A percentile compares a stretch with the other conserved stretches of the same genome.
These are phyloP conservation scores for Termitomyces sp. DNA, from an alignment of 768 basidiomycete species.

Conservation along the genomic window DNA sequence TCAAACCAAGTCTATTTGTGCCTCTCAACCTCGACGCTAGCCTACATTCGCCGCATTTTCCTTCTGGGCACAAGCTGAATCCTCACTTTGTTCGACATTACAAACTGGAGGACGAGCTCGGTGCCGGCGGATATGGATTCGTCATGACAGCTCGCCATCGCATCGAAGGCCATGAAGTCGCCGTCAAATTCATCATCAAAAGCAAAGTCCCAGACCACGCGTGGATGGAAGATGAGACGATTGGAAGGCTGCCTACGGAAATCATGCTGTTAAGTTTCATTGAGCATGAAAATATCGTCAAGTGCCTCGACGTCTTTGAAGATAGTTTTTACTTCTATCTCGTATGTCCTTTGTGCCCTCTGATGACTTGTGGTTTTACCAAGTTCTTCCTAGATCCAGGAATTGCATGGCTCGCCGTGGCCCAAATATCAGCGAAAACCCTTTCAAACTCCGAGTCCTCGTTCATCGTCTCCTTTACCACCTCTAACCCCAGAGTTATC, in stretches of 20 bases:
- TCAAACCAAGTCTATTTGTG: slow-evolving; percentile 7
- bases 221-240: slow-evolving; percentile 57
- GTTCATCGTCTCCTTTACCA: slow-evolving; percentile 20
- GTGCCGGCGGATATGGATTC: slow-evolving; percentile 92
- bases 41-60: slow-evolving; percentile 42
- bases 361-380: background rate
- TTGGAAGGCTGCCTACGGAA: slow-evolving; percentile 74
- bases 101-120: slow-evolving; percentile 69
- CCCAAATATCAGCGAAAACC: slow-evolving; percentile 34
- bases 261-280: slow-evolving; percentile 69
- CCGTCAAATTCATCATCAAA: slow-evolving; percentile 94
- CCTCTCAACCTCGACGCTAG: slow-evolving; percentile 26
- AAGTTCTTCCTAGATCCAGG: slow-evolving; percentile 60
- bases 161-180: slow-evolving; percentile 60
- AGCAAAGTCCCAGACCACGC: slow-evolving; percentile 54
- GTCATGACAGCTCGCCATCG: slow-evolving; percentile 82
- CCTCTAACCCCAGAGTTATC: slow-evolving; percentile 50
- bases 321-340: slow-evolving; percentile 84
- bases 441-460: slow-evolving; percentile 14
- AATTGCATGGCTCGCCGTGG: slow-evolving; percentile 93
- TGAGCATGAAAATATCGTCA: slow-evolving; percentile 77
- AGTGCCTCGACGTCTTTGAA: slow-evolving; percentile 80
- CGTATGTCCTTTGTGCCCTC: slow-evolving; percentile 36
- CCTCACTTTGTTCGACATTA: slow-evolving; percentile 55
- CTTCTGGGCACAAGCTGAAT: slow-evolving; percentile 53